phyloP scores from a whole-genome alignment of 495 filamentous ascomycete species.

The Penicillium ochrochloron region DNA sequence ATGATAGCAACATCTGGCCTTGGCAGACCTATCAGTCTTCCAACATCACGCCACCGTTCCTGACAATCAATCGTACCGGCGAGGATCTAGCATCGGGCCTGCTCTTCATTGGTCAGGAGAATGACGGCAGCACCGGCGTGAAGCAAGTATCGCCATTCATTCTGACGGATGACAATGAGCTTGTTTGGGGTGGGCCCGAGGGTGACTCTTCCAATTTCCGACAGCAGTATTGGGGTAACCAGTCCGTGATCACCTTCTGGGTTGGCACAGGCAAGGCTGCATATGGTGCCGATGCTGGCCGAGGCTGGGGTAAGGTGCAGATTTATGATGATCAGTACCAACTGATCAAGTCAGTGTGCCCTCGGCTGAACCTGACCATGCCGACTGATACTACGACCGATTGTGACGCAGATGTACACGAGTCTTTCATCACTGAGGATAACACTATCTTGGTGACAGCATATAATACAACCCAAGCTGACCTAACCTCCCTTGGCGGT shows the following conservation, averaged over 20 bases:
- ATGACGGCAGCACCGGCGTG: constrained; percentile 5
- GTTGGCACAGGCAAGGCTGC: constrained; percentile 13
- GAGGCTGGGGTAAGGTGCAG: constrained; percentile 3
- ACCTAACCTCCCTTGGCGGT: constrained; percentile 44
- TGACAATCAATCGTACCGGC: constrained; percentile 25
- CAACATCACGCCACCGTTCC: constrained; percentile 25
- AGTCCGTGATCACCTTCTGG: constrained; percentile 20
- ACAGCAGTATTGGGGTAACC: constrained; percentile 4
- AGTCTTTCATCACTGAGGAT: constrained; percentile 39
- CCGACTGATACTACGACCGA: background rate
- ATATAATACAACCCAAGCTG: constrained; percentile 44
- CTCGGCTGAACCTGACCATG: constrained; percentile 1
- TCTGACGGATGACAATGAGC: constrained; percentile 28
- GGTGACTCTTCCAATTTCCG: constrained; percentile 18
- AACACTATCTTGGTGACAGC: constrained; percentile 50
- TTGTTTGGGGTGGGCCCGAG: constrained; percentile 29
- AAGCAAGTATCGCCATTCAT: constrained; percentile 25
- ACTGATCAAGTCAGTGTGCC: constrained; percentile 2
- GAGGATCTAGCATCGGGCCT: constrained; percentile 25
- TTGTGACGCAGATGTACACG: constrained; percentile 32
- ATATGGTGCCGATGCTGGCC: constrained; percentile 9
- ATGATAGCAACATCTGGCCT: constrained; percentile 22
- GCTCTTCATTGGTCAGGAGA: constrained; percentile 26
- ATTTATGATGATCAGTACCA: background rate
- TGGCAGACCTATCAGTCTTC: constrained; percentile 29